Evolutionary conservation across 2,329 filamentous ascomycete genomes (phyloP).

Genomic region (Ophiostoma sp.): DNA sequence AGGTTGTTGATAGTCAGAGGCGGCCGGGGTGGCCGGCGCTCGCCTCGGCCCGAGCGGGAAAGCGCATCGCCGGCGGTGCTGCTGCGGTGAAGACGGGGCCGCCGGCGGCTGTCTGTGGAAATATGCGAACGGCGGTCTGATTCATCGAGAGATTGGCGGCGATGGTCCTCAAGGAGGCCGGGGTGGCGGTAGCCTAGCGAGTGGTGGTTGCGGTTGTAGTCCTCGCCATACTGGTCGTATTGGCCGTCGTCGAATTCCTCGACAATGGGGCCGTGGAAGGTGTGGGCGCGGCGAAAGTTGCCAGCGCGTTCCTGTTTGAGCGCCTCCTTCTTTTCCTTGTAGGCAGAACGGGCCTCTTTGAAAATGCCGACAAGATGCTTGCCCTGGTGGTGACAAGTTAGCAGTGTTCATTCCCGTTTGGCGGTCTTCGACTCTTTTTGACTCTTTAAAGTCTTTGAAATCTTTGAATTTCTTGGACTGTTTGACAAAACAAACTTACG

Average conservation of each 20-base stretch:
- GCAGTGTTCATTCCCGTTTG: too few species aligned
- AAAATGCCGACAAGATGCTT: conserved; percentile 87
- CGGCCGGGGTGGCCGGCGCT: conserved; percentile 30
- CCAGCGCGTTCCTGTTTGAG: conserved; percentile 59
- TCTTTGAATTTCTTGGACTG: not conserved
- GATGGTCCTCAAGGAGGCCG: conserved; percentile 30
- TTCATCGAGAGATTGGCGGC: conserved; percentile 32
- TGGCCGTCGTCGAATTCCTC: conserved; percentile 31
- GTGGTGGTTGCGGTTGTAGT: conserved; percentile 22
- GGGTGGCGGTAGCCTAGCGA: conserved; percentile 24
- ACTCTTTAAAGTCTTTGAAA: too few species aligned
- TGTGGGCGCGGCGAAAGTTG: conserved; percentile 54
- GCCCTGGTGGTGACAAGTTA: conserved; percentile 49
- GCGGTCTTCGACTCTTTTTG: too few species aligned
- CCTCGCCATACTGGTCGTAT: conserved; percentile 29
- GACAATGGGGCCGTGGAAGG: conserved; percentile 30
- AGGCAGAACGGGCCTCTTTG: conserved; percentile 84
- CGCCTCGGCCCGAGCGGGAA: conserved; percentile 30
- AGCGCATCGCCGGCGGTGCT: conserved; percentile 32
- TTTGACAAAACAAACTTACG: conserved; percentile 45
- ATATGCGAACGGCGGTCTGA: conserved; percentile 30
- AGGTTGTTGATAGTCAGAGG: conserved; percentile 51
- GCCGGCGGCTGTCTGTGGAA: conserved; percentile 40
- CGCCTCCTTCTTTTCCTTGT: conserved; percentile 61
- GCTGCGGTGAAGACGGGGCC: conserved; percentile 38